These are phyloP conservation scores for Neonectria coccinea DNA, from an alignment of 2,329 filamentous ascomycete genomes.

Conservation along the genomic window DNA sequence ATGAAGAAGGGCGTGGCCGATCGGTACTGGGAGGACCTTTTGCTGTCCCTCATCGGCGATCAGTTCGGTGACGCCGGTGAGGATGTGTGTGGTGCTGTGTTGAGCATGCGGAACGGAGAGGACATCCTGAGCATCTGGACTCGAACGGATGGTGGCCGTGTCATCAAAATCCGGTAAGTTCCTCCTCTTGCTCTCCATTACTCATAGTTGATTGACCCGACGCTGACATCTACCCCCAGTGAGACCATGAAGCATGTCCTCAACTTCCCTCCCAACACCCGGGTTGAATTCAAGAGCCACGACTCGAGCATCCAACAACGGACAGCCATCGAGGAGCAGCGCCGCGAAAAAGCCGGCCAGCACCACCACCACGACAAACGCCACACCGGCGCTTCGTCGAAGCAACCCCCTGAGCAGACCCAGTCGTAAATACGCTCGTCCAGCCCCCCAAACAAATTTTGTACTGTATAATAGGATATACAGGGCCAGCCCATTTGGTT, in stretches of 20 bases:
- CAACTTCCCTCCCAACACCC: constrained; percentile 86
- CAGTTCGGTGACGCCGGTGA: constrained; percentile 93
- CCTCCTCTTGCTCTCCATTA: neutral
- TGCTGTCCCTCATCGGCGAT: constrained; percentile 91
- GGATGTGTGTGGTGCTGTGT: constrained; percentile 93
- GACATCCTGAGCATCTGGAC: constrained; percentile 99
- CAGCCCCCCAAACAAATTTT: constrained; percentile 17
- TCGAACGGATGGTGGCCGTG: constrained; percentile 89
- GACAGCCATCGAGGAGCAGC: constrained; percentile 88
- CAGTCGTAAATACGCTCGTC: constrained; percentile 26
- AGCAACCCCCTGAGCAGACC: constrained; percentile 50
- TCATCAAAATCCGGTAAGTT: constrained; percentile 92
- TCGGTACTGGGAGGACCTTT: constrained; percentile 94
- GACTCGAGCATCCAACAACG: constrained; percentile 95
- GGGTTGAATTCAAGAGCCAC: constrained; percentile 95
- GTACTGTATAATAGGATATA: constrained; percentile 43
- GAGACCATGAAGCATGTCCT: constrained; percentile 95
- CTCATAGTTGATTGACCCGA: neutral
- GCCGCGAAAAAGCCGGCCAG: constrained; percentile 81
- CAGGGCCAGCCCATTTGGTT: constrained; percentile 28
- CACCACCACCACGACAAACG: constrained; percentile 57
- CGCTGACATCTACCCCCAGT: constrained; percentile 59
- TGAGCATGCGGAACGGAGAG: constrained; percentile 94
- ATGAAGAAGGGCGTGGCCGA: constrained; percentile 98
- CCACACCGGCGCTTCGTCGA: constrained; percentile 46